Conservation (phyloP, 768 basidiomycete genomes). For the Chiua virens region DNA sequence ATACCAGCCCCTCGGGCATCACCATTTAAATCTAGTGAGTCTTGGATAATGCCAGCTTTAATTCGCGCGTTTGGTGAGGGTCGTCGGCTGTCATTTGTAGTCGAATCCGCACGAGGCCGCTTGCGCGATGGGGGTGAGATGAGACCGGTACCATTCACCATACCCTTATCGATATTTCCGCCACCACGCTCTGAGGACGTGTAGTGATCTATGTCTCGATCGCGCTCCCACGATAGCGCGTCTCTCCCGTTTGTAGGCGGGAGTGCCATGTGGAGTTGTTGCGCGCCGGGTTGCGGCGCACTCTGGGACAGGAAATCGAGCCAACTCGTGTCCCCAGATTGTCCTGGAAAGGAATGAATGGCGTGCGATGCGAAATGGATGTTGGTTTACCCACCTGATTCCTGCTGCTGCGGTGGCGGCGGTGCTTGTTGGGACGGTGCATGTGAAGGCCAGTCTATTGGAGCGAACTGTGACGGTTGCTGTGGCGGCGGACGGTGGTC, state of each 20-base stretch:
- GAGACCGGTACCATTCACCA: conserved; percentile 17
- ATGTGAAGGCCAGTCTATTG: conserved; percentile 37
- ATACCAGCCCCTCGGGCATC: conserved; percentile 18
- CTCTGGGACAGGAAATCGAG: conserved; percentile 34
- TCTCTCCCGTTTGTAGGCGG: conserved; percentile 26
- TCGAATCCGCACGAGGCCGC: conserved; percentile 26
- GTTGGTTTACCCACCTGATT: conserved; percentile 17
- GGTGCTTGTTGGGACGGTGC: conserved; percentile 23
- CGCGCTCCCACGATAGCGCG: conserved; percentile 32
- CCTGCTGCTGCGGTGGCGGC: conserved; percentile 22
- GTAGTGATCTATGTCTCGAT: conserved; percentile 30
- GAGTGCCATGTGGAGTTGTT: conserved; percentile 31
- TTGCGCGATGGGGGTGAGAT: conserved; percentile 28
- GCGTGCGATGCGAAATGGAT: neutral
- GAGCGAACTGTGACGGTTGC: conserved; percentile 23
- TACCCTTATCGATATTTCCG: conserved; percentile 18
- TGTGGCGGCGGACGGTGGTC: conserved; percentile 25
- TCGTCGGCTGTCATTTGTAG: conserved; percentile 17
- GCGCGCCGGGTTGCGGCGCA: conserved; percentile 22
- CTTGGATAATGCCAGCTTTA: conserved; percentile 16
- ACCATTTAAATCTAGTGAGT: conserved; percentile 14
- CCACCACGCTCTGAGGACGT: conserved; percentile 28
- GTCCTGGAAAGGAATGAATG: conserved; percentile 15
- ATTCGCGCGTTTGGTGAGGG: conserved; percentile 18
- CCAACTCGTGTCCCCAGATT: conserved; percentile 33